Conservation (phyloP, 352 stramenopile genomes). For the Phytophthora ramorum region DNA sequence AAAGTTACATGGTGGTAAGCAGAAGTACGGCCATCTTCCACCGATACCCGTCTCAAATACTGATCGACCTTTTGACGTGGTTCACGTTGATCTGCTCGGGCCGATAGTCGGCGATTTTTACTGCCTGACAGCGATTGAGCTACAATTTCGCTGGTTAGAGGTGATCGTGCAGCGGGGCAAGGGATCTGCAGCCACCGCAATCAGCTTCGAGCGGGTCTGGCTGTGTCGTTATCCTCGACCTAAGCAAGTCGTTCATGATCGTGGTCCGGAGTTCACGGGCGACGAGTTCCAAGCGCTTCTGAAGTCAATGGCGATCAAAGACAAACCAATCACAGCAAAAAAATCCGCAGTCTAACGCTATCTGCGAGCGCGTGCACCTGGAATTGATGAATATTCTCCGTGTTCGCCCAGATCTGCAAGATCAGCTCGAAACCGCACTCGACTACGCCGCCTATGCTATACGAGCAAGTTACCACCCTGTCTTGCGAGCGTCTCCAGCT, state of each 20-base stretch:
- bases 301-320: slow-evolving; percentile 5
- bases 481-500: slow-evolving; percentile 9
- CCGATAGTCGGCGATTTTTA: not conserved
- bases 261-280: slow-evolving; percentile 10
- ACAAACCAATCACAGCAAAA: slow-evolving; percentile 14
- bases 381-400: slow-evolving; percentile 12
- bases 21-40: slow-evolving; percentile 8
- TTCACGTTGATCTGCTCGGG: not conserved
- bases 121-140: slow-evolving; percentile 8
- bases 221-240: slow-evolving; percentile 16
- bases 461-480: slow-evolving; percentile 12
- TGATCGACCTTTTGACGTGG: not conserved
- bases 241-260: slow-evolving; percentile 8
- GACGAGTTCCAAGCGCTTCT: slow-evolving; percentile 12
- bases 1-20: slow-evolving; percentile 20
- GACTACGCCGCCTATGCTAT: slow-evolving; percentile 20
- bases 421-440: not conserved
- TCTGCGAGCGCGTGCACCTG: slow-evolving; percentile 20
- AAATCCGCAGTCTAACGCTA: slow-evolving; percentile 17
- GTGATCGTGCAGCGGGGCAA: slow-evolving; percentile 2
- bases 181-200: not conserved
- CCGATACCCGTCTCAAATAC: not conserved
- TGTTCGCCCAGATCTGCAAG: not conserved
- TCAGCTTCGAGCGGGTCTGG: slow-evolving; percentile 1
- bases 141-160: slow-evolving; percentile 13